Percentiles rank a stretch among this genome's conserved stretches.
Conservation (phyloP, 106 monocot genomes). For the Platanthera zijinensis region DNA sequence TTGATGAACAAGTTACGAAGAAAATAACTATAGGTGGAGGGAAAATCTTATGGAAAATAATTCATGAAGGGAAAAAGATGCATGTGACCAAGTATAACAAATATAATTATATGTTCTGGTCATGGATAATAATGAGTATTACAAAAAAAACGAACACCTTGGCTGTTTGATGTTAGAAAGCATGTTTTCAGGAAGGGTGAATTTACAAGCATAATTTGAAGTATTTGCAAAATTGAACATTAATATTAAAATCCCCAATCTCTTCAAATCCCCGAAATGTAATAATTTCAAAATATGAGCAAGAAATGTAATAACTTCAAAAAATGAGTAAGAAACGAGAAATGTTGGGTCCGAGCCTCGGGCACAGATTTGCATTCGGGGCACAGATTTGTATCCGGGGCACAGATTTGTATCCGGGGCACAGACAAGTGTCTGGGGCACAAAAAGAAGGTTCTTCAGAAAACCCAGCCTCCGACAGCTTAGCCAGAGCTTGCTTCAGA, state of each 20-base stretch:
- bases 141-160: neutral
- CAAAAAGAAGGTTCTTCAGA: no score
- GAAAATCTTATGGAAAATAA: no score
- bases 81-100: neutral
- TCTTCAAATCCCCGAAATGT: neutral
- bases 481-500: no score
- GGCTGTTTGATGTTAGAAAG: neutral
- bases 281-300: neutral
- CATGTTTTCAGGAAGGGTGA: neutral
- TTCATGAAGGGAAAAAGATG: no score
- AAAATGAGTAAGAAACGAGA: neutral
- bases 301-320: neutral
- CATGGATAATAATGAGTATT: neutral
- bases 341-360: no score
- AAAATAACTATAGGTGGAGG: no score
- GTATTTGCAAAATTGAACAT: neutral
- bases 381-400: neutral
- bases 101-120: neutral
- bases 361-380: neutral
- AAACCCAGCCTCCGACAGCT: no score
- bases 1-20: no score
- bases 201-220: neutral
- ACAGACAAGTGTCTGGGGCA: neutral
- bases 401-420: no score
- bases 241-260: neutral